Evolutionary conservation across 805 yeast species (phyloP).

Genomic region (Kluyveromyces lactis): DNA sequence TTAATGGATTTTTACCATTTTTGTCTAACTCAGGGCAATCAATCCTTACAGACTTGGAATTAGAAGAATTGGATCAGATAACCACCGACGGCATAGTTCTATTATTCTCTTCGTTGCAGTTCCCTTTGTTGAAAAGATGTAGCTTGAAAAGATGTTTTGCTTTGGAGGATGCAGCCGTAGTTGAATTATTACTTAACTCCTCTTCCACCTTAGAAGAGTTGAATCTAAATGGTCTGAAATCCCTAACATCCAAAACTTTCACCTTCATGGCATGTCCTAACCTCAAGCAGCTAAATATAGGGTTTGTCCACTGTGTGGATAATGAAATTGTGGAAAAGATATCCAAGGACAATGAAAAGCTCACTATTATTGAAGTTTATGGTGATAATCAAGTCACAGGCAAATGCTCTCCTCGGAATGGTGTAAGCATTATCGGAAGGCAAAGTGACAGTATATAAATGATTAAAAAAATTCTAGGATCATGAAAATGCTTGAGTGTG

Average conservation of each 20-base stretch:
- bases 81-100: slow-evolving; percentile 58
- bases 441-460: slow-evolving; percentile 51
- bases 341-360: slow-evolving; percentile 49
- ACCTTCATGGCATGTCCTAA: slow-evolving; percentile 45
- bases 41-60: slow-evolving; percentile 46
- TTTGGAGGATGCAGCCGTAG: slow-evolving; percentile 54
- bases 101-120: slow-evolving; percentile 41
- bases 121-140: slow-evolving; percentile 51
- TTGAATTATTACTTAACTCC: slow-evolving; percentile 54
- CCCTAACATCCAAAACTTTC: slow-evolving; percentile 44
- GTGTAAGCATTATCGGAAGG: slow-evolving; percentile 61
- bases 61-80: slow-evolving; percentile 52
- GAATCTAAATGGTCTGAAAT: slow-evolving; percentile 64
- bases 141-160: slow-evolving; percentile 58
- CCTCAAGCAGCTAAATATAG: slow-evolving; percentile 61
- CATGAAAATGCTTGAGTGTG: too few species aligned
- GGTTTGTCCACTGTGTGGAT: slow-evolving; percentile 73
- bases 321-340: slow-evolving; percentile 55
- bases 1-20: slow-evolving; percentile 51
- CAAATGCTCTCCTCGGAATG: slow-evolving; percentile 42
- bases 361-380: slow-evolving; percentile 67
- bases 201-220: slow-evolving; percentile 57
- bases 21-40: slow-evolving; percentile 32
- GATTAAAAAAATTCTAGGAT: too few species aligned
- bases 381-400: slow-evolving; percentile 67